Base-by-base conservation (phyloP, 225 moss, liverwort and hornwort genomes). In the Polytrichum commune region DNA sequence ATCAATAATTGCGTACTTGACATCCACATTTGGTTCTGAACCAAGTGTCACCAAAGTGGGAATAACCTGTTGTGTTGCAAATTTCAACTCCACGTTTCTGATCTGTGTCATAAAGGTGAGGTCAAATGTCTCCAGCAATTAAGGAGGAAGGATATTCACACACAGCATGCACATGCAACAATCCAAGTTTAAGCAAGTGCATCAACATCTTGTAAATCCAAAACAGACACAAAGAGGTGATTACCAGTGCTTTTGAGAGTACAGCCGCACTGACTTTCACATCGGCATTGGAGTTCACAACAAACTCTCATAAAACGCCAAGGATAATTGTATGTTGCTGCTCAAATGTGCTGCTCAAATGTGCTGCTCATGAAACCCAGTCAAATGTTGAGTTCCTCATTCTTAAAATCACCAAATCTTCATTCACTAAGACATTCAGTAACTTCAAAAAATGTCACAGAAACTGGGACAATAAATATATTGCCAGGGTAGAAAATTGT, bases 1-100 rank as follows among this genome's bases (percentile, higher is more conserved):
- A 65, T 98, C 98, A 78, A 98, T 95, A 72, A 93, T 91, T 60
- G 98, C 92, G 76, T 95, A 88, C 69, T 95, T 91, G 73, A 98
- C 95, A 72, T 95, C 90, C 72, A 87, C 81, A 78, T 98, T 98
- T 62, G 98, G 93, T 80, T 98, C 98, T 46, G 98, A 95, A 32
- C 95, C 95, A 62, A 98, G 77, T 6, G 98, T 98, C 60, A 98
- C 98, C 73, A 98, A 71, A 28, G 98, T 93, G 58, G 98, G 98
- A 56, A 95, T 79, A 73, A 98, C 92, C 73, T 93, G 95, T 73
- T 93, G 95, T 35, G 95, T 93, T 61, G 88, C 94, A 77, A 93
- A 87, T 80, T 93, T 98, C 77, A 93, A 78, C 61, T 91, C 95
- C 55, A 90, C 91, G 70, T 89, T 95, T 60, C 92, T 92, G 72